Percentiles rank a stretch among this genome's conserved stretches.
These are phyloP conservation scores for Vicia sativa DNA, from an alignment of 306 rosid genomes.

Conservation along the genomic window DNA sequence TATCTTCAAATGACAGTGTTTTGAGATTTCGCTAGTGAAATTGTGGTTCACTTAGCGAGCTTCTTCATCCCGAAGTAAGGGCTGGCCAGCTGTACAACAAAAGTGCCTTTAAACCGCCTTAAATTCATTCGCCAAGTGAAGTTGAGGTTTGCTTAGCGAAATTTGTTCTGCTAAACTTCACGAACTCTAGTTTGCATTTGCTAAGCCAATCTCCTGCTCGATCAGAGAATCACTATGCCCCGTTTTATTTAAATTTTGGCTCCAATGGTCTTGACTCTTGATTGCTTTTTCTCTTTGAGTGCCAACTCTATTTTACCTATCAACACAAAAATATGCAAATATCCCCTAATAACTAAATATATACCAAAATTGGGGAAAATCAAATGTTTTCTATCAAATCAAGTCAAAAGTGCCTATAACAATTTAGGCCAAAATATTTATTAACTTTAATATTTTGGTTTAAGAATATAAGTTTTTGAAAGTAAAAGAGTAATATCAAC, in stretches of 20 bases:
- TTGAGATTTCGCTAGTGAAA: not conserved
- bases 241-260: not conserved
- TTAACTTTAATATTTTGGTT: no score
- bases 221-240: not conserved
- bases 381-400: no score
- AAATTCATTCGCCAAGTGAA: not conserved
- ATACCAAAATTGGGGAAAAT: not conserved
- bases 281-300: not conserved
- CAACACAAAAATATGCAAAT: not conserved
- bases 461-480: no score
- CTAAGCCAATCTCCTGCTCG: not conserved
- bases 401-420: no score
- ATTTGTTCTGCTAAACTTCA: not conserved
- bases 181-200: not conserved
- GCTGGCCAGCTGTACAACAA: not conserved
- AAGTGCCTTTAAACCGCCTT: not conserved
- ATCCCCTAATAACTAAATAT: not conserved
- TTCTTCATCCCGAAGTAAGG: not conserved
- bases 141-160: not conserved
- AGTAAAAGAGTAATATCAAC: no score
- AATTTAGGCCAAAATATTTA: no score
- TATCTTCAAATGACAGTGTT: not conserved
- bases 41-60: not conserved
- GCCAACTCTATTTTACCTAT: not conserved
- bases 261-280: not conserved